Base-by-base conservation (phyloP, 352 stramenopile species). In the Phytophthora lateralis region DNA sequence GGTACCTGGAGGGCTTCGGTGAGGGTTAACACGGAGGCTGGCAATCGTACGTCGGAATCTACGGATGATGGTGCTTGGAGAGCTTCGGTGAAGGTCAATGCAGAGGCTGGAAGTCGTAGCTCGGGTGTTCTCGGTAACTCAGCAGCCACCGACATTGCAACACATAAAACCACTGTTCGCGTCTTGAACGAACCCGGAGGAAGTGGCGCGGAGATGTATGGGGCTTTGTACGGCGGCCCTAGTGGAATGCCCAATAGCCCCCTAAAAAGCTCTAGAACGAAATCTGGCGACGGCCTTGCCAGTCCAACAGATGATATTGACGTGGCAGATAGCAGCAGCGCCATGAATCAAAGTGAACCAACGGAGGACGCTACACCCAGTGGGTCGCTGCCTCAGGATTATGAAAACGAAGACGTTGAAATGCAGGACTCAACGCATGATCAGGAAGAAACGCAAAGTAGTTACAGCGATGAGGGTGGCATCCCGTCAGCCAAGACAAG, bases 161-260 rank as follows among this genome's bases (percentile, higher is more conserved):
- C 26, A 18, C 15, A 15, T 18, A 65, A 54, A 59, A 62, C 61
- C 32, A 30, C 38, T 32, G 44, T 83, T 27, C 75, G 75, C 34
- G 59, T 83, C 41, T 45, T 78, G 42, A 68, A 75, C 20, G 62
- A 80, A 59, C 64, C 75, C 45, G 71, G 73, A 35, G 73, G 73
- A 59, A 67, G 64, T n/a, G 67, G 71, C 5, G 41, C 49, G 18
- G 44, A 48, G 12, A 59, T 66, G 14, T 78, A 74, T n/a, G 48
- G 34, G 3, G 60, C 50, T 45, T 55, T 84, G 26, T 84, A 85
- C 18, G 53, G 55, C 9, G 9, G 21, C 15, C 35, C 27, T 34
- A 5, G 50, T 41, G 17, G 43, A 27, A 17, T 17, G 1, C 18
- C 17, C 38, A 15, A 5, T 5, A 53, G 20, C 2, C 17, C 4